phyloP scores from a whole-genome alignment of 2,329 filamentous ascomycete species.

The Chaetothyriales sp. region DNA sequence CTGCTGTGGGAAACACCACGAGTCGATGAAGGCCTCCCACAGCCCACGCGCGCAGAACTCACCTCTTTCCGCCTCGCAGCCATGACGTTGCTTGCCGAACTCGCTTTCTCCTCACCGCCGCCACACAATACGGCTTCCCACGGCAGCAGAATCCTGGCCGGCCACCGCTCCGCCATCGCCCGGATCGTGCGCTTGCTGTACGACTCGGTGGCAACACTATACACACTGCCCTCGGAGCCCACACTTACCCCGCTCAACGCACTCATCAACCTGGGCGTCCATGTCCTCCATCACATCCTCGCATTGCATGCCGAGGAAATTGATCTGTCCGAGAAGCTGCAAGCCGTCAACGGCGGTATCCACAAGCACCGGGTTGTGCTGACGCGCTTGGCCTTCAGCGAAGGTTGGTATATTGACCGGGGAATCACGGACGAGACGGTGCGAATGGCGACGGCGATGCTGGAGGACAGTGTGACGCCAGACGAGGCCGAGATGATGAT shows the following conservation, averaged over 20 bases:
- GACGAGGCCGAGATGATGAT: conserved; percentile 56
- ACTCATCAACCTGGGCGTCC: conserved; percentile 46
- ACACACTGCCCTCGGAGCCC: conserved; percentile 36
- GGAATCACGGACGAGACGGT: conserved; percentile 65
- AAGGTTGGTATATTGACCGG: conserved; percentile 62
- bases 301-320: conserved; percentile 47
- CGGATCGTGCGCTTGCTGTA: conserved; percentile 63
- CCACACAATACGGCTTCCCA: conserved; percentile 50
- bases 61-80: conserved; percentile 30
- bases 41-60: conserved; percentile 24
- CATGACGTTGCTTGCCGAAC: conserved; percentile 28
- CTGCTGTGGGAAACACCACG: conserved; percentile 42
- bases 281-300: conserved; percentile 48
- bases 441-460: conserved; percentile 65
- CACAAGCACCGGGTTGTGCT: conserved; percentile 74
- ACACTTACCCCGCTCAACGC: conserved; percentile 29
- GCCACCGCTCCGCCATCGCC: conserved; percentile 56
- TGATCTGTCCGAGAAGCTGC: conserved; percentile 59
- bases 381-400: conserved; percentile 72
- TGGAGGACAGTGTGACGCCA: conserved; percentile 69
- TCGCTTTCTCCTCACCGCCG: conserved; percentile 25
- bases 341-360: conserved; percentile 53
- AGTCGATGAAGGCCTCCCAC: conserved; percentile 30
- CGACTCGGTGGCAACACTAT: conserved; percentile 52
- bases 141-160: conserved; percentile 50